phyloP scores from a whole-genome alignment of 2,329 filamentous ascomycete genomes.

The Colletotrichum incanum region DNA sequence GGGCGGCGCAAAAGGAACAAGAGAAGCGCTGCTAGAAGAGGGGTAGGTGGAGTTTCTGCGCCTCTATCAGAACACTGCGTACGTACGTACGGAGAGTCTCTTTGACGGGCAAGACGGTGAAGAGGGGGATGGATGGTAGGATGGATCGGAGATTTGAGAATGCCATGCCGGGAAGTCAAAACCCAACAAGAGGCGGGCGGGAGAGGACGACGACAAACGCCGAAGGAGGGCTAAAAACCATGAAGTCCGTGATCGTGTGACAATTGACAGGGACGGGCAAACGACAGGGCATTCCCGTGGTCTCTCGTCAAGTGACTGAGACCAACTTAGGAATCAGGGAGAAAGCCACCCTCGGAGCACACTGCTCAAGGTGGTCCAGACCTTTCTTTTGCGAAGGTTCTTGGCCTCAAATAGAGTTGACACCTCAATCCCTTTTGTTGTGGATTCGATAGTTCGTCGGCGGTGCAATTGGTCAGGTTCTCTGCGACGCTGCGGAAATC shows the following conservation, averaged over 20 bases:
- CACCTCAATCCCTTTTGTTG: neutral
- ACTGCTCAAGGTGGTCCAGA: neutral
- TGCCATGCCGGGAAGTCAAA: conserved; percentile 13
- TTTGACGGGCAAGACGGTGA: neutral
- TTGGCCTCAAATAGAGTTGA: conserved; percentile 15
- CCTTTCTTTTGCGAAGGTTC: neutral
- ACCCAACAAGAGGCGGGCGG: neutral
- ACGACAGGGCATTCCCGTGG: neutral
- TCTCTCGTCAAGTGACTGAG: neutral
- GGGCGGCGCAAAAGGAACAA: neutral
- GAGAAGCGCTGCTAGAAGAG: neutral
- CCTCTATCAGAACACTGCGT: neutral
- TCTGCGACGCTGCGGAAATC: conserved; percentile 7
- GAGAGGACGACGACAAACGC: neutral
- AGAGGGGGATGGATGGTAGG: neutral
- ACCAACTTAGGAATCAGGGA: neutral
- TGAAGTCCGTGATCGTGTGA: conserved; percentile 6
- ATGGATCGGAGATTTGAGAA: neutral
- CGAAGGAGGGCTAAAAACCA: neutral
- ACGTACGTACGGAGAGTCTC: neutral
- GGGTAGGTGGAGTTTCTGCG: neutral
- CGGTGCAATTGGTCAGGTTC: neutral
- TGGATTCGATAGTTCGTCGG: neutral
- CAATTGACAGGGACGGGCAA: neutral
- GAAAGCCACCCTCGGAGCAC: neutral